Base-by-base conservation (phyloP, 345 rosid species). In the Gynandropsis gynandra region DNA sequence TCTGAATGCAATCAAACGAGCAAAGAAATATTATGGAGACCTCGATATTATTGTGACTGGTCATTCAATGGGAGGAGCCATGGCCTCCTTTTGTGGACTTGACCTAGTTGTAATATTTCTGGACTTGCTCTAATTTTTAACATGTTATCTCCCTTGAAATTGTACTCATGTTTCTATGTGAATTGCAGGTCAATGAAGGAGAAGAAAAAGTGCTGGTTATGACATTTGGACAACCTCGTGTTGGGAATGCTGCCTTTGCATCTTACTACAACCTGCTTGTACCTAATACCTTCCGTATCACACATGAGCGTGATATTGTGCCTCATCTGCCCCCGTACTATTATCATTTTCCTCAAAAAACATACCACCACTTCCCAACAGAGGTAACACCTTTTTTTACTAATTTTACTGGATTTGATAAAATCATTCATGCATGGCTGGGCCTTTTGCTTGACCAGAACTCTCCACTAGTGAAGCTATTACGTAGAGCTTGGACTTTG, bases 41-140 rank as follows among this genome's bases (percentile, higher is more conserved):
- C 68, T 86, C 70, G 69, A 46, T 32, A 70, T 86, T 56, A 77
- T 86, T 65, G 88, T 83, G 71, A 86, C 94, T 6, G 97, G 96
- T 11, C 97, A 89, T 73, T 89, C 98, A 13, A 86, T 89, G 98
- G 96, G 96, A 72, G 98, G 80, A 55, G 92, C 98, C 42, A 83
- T 90, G 80, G 97, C 95, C 53, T 66, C 97, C 36, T 86, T 89
- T 68, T 78, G 96, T 50, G 95, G 78, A 59, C 81, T 90, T 50
- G 96, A 90, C 76, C 78, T 90, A 54, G 65, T 45, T 31, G 98
- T 90, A 78, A 78, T 24, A 13, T 47, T 47, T 24, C 41, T 42
- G 24, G 17, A 24, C 29, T 48, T 35, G 12, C 16, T 38, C 52
- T 44, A 35, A 0, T 16, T 15, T 39, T 27, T 9, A 9, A 45